These are phyloP conservation scores for Datisca glomerata DNA, from an alignment of 306 rosid species.

Conservation along the genomic window DNA sequence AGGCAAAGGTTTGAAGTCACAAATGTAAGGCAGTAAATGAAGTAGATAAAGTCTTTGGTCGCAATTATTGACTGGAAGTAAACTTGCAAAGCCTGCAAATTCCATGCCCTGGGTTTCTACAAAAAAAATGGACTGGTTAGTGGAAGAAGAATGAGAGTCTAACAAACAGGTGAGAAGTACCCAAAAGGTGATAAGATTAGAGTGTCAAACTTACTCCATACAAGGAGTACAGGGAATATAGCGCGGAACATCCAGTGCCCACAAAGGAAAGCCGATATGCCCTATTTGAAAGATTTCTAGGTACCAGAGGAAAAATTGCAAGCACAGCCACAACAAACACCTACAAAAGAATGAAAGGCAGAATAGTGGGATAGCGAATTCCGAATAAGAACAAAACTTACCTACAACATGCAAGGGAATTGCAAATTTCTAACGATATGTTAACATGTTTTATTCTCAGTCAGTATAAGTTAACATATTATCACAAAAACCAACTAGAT, in stretches of 20 bases:
- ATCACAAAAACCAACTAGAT: no score
- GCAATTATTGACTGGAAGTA: constrained; percentile 67
- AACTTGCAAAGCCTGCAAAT: constrained; percentile 73
- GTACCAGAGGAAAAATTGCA: constrained; percentile 72
- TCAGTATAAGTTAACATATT: no score
- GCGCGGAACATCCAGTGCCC: constrained; percentile 80
- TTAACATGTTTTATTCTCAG: no score
- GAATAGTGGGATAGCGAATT: no score
- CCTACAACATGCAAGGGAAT: no score
- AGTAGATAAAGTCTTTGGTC: constrained; percentile 79
- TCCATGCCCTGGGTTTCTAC: constrained; percentile 95
- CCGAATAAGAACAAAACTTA: no score
- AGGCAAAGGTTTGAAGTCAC: constrained; percentile 78
- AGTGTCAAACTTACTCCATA: constrained; percentile 53
- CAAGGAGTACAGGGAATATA: constrained; percentile 60
- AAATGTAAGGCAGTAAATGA: constrained; percentile 65
- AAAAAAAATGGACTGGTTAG: constrained; percentile 14
- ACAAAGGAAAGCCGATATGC: constrained; percentile 81
- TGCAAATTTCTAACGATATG: no score
- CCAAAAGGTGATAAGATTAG: not conserved
- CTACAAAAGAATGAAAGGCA: constrained; percentile 28
- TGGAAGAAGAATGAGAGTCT: constrained; percentile 6
- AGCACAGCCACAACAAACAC: constrained; percentile 83
- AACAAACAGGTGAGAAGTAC: constrained; percentile 1
- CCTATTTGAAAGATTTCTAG: constrained; percentile 62